Evolutionary conservation across 2,329 filamentous ascomycete species (phyloP).

Genomic region (Corynespora cassiicola): DNA sequence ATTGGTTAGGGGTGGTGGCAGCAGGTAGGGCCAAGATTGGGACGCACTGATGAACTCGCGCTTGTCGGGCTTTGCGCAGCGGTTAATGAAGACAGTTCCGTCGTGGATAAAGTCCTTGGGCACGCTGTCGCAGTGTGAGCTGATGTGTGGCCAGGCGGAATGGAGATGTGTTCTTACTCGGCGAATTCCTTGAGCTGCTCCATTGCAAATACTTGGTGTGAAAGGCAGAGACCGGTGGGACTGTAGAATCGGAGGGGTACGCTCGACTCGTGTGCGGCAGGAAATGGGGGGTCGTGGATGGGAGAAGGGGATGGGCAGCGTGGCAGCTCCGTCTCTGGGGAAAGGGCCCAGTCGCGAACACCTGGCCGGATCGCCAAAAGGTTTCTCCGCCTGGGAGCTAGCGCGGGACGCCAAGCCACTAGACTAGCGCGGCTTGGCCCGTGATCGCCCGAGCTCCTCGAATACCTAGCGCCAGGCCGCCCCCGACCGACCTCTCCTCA

Average conservation of each 20-base stretch:
- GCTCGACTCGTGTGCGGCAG: neutral
- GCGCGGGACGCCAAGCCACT: too few relatives aligned
- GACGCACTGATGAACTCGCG: constrained; percentile 39
- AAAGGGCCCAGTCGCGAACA: too few relatives aligned
- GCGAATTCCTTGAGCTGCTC: constrained; percentile 74
- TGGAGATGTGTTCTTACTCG: constrained; percentile 51
- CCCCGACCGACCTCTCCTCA: neutral
- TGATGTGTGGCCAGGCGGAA: constrained; percentile 1
- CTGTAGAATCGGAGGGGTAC: constrained; percentile 3
- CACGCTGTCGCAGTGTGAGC: constrained; percentile 38
- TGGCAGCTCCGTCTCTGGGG: too few relatives aligned
- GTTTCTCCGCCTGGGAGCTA: too few relatives aligned
- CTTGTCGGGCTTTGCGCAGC: constrained; percentile 56
- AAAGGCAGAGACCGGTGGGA: constrained; percentile 1
- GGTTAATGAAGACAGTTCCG: constrained; percentile 56
- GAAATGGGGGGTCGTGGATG: constrained; percentile 1
- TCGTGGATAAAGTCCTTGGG: constrained; percentile 53
- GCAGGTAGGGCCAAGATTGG: neutral
- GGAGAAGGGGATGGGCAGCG: too few relatives aligned
- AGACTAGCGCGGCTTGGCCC: too few relatives aligned
- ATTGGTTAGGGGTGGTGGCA: constrained; percentile 3
- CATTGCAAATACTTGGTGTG: constrained; percentile 55
- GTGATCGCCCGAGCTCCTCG: constrained; percentile 13
- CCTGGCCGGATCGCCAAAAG: too few relatives aligned
- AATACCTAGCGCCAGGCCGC: neutral